Percentiles rank a stretch among this genome's conserved stretches.
Evolutionary conservation across 1,284 basidiomycete genomes (phyloP).

Genomic region (Filobasidium uniguttulatum): DNA sequence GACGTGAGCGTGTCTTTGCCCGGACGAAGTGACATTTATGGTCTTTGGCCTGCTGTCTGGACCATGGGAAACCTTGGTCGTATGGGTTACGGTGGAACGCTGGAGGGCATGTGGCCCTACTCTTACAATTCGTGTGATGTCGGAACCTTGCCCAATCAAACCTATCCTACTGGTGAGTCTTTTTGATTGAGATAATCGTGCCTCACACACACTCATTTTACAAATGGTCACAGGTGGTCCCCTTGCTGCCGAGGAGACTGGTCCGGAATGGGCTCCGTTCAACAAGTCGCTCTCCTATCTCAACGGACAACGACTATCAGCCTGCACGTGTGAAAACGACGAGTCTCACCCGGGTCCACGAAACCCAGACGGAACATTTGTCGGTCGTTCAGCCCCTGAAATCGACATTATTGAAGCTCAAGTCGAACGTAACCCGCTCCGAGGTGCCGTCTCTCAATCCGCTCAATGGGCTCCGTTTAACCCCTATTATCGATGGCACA

Average conservation of each 20-base stretch:
- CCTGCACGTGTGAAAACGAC: slow-evolving; percentile 64
- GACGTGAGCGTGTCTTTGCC: slow-evolving; percentile 65
- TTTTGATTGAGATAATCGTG: neutral
- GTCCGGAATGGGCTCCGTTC: slow-evolving; percentile 9
- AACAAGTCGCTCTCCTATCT: slow-evolving; percentile 44
- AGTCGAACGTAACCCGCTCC: slow-evolving; percentile 4
- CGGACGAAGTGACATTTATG: slow-evolving; percentile 47
- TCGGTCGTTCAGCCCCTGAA: slow-evolving; percentile 69
- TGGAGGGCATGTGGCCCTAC: slow-evolving; percentile 44
- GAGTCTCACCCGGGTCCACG: slow-evolving; percentile 65
- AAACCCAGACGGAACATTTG: slow-evolving; percentile 50
- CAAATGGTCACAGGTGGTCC: slow-evolving; percentile 31
- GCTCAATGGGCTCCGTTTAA: slow-evolving; percentile 35
- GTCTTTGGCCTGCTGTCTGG: slow-evolving; percentile 71
- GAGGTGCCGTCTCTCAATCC: slow-evolving; percentile 25
- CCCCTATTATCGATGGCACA: slow-evolving; percentile 27
- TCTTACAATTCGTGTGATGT: slow-evolving; percentile 64
- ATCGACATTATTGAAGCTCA: slow-evolving; percentile 70
- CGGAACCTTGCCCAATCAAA: slow-evolving; percentile 73
- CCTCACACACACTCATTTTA: too few species aligned
- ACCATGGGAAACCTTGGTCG: slow-evolving; percentile 83
- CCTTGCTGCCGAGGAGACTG: slow-evolving; percentile 23
- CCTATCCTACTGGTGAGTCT: slow-evolving; percentile 26
- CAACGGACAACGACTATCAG: slow-evolving; percentile 64
- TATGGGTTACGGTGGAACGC: slow-evolving; percentile 65